Evolutionary conservation across 2,329 filamentous ascomycete species (phyloP).

Genomic region (Cryphonectria naterciae): DNA sequence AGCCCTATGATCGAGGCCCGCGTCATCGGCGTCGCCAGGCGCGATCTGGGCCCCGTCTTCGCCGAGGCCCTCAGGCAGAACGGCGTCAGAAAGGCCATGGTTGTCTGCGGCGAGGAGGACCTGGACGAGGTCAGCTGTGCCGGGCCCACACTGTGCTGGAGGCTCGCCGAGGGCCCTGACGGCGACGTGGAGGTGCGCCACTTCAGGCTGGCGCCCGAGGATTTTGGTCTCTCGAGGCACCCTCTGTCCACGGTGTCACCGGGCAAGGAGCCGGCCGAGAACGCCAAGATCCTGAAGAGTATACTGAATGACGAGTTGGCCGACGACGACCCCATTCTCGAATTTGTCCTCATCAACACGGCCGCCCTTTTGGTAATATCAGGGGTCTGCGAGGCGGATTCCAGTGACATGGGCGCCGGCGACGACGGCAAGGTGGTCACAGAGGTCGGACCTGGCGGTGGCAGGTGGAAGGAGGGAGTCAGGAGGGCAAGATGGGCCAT

Average conservation of each 20-base stretch:
- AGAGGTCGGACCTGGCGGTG: conserved; percentile 82
- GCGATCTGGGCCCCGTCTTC: conserved; percentile 86
- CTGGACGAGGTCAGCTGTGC: conserved; percentile 95
- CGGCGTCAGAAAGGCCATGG: conserved; percentile 80
- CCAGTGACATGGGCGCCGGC: conserved; percentile 76
- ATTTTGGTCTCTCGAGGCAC: conserved; percentile 82
- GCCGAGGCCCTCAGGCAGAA: conserved; percentile 79
- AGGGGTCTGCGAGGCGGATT: conserved; percentile 83
- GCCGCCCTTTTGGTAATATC: conserved; percentile 85
- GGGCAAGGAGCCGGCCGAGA: conserved; percentile 83
- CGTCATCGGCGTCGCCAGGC: conserved; percentile 88
- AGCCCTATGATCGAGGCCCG: conserved; percentile 74
- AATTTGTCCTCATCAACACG: conserved; percentile 94
- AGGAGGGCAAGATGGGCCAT: conserved; percentile 86
- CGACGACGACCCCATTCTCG: conserved; percentile 79
- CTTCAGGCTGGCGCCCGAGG: conserved; percentile 78
- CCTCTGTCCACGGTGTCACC: conserved; percentile 78
- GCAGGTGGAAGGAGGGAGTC: conserved; percentile 94
- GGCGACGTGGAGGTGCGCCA: conserved; percentile 65
- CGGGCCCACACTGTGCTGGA: conserved; percentile 88
- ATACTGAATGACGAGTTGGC: conserved; percentile 76
- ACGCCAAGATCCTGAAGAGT: conserved; percentile 79
- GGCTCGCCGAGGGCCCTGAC: conserved; percentile 57
- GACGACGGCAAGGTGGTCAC: conserved; percentile 81
- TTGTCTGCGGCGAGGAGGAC: conserved; percentile 93